These are phyloP conservation scores for Boletellus ananas DNA, from an alignment of 768 basidiomycete species.

Conservation along the genomic window DNA sequence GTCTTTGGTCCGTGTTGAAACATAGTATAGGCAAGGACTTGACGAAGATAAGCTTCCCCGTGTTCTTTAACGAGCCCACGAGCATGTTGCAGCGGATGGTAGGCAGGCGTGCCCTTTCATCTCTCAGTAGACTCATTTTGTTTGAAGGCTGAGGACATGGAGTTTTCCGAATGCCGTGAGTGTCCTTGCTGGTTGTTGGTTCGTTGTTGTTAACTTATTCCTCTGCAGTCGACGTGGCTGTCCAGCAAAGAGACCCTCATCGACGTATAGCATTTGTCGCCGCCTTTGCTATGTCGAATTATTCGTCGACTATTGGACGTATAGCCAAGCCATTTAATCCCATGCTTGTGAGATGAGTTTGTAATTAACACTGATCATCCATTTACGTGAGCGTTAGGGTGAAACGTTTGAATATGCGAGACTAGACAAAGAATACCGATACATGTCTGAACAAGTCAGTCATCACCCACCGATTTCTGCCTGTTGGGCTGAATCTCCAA, in stretches of 20 bases:
- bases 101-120: conserved; percentile 13
- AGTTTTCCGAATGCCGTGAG: conserved; percentile 89
- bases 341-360: conserved; percentile 61
- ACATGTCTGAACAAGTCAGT: conserved; percentile 94
- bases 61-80: conserved; percentile 91
- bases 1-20: conserved; percentile 93
- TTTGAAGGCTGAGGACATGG: conserved; percentile 87
- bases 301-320: conserved; percentile 91
- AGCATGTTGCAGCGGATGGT: conserved; percentile 97
- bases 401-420: conserved; percentile 96
- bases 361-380: background rate
- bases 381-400: conserved; percentile 40
- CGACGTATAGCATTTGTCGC: conserved; percentile 88
- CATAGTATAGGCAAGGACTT: conserved; percentile 94
- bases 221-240: conserved; percentile 75
- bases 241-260: conserved; percentile 68
- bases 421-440: conserved; percentile 84
- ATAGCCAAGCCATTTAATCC: conserved; percentile 98
- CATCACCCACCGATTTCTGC: conserved; percentile 97
- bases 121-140: background rate
- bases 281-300: conserved; percentile 98
- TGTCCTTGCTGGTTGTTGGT: conserved; percentile 1
- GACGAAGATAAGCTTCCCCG: conserved; percentile 93
- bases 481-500: conserved; percentile 88
- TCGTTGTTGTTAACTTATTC: conserved; percentile 2